phyloP scores from a whole-genome alignment of 768 basidiomycete genomes.

The Amanita polypyramis region DNA sequence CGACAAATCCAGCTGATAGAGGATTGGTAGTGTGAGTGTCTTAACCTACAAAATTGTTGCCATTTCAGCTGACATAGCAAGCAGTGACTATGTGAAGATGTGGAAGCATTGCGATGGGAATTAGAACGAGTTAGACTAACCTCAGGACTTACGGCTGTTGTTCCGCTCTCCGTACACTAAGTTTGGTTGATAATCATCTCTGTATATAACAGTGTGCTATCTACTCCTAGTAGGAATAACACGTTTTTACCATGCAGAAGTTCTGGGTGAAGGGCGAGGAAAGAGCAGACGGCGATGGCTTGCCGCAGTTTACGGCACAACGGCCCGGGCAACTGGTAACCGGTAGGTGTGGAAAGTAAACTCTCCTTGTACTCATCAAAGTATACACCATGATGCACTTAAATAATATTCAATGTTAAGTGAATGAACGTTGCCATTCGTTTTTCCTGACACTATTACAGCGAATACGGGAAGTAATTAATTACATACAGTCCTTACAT shows the following conservation, averaged over 20 bases:
- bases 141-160: not conserved
- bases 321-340: too few relatives aligned
- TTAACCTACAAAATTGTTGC: not conserved
- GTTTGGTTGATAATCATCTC: not conserved
- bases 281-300: not conserved
- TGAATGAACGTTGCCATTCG: too few relatives aligned
- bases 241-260: not conserved
- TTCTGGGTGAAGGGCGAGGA: not conserved
- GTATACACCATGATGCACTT: too few relatives aligned
- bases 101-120: slow-evolving; percentile 34
- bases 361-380: too few relatives aligned
- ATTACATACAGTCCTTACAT: too few relatives aligned
- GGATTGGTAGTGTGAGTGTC: slow-evolving; percentile 58
- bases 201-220: not conserved
- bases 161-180: not conserved
- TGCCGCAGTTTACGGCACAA: too few relatives aligned
- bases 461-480: too few relatives aligned
- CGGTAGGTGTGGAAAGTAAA: too few relatives aligned
- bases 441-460: too few relatives aligned
- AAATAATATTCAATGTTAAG: too few relatives aligned
- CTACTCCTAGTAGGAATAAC: not conserved
- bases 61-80: not conserved
- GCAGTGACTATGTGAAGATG: slow-evolving; percentile 47
- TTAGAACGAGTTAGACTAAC: not conserved
- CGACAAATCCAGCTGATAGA: slow-evolving; percentile 43